A percentile compares a stretch with the other conserved stretches of the same genome.
These are phyloP conservation scores for Verticillium longisporum DNA, from an alignment of 2,329 filamentous ascomycete species.

Conservation along the genomic window DNA sequence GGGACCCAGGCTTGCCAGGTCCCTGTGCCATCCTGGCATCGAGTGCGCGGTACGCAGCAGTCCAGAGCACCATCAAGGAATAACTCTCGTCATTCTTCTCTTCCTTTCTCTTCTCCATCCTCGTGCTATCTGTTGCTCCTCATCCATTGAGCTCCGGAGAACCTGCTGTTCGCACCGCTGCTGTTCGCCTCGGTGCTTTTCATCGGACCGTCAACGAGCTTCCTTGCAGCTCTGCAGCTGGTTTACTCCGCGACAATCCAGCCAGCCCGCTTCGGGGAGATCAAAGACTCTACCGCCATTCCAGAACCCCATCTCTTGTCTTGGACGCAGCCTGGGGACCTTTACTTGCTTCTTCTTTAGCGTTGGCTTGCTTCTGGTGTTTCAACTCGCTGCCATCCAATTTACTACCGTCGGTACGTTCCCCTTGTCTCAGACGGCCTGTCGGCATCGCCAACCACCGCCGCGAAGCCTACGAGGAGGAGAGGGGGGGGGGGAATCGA, in stretches of 20 bases:
- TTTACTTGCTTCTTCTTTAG: neutral
- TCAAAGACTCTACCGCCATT: neutral
- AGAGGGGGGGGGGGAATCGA: neutral
- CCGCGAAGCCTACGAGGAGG: neutral
- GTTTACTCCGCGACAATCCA: neutral
- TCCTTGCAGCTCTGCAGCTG: neutral
- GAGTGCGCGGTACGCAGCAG: neutral
- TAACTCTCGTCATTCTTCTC: neutral
- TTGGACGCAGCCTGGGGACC: neutral
- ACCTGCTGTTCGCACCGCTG: neutral
- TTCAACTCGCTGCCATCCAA: constrained; percentile 3
- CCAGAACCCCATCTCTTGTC: neutral
- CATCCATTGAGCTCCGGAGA: neutral
- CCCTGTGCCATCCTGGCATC: neutral
- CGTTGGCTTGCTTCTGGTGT: neutral
- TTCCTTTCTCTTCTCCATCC: neutral
- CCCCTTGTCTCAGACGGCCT: constrained; percentile 1
- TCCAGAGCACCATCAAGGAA: neutral
- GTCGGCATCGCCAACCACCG: neutral
- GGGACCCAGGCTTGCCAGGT: neutral
- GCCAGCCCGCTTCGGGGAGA: neutral
- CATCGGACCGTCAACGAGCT: neutral
- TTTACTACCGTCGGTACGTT: constrained; percentile 5
- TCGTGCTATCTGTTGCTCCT: neutral
- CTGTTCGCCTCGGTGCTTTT: neutral